A percentile compares a stretch with the other conserved stretches of the same genome.
Conservation (phyloP, 371 early-diverging fungal species). For the Batrachochytrium dendrobatidis region DNA sequence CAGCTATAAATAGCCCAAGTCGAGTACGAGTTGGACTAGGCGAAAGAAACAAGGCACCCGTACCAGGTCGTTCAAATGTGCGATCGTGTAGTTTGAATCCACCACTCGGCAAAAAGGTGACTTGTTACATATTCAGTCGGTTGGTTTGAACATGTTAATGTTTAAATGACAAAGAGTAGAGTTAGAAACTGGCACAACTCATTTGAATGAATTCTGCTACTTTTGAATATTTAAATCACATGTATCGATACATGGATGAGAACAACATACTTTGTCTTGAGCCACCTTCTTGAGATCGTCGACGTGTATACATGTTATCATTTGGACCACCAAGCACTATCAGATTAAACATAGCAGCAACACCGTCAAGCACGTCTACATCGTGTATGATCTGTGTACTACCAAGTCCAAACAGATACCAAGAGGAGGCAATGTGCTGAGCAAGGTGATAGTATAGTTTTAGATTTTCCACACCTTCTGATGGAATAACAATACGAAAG, state of each 20-base stretch:
- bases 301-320: constrained; percentile 34
- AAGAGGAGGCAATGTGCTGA: constrained; percentile 50
- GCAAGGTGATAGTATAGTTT: constrained; percentile 34
- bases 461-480: constrained; percentile 3
- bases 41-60: constrained; percentile 38
- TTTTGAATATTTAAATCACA: constrained; percentile 6
- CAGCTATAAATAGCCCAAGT: constrained; percentile 33
- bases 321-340: constrained; percentile 42
- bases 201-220: not conserved
- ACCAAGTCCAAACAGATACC: constrained; percentile 55
- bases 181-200: too few relatives aligned
- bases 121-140: too few relatives aligned
- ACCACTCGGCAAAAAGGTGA: constrained; percentile 28
- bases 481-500: constrained; percentile 43
- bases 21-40: constrained; percentile 37
- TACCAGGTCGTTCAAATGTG: constrained; percentile 38
- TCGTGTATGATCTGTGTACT: constrained; percentile 51
- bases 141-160: not conserved
- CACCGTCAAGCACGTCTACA: constrained; percentile 34
- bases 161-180: too few relatives aligned
- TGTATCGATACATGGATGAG: not conserved
- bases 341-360: constrained; percentile 35
- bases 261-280: constrained; percentile 16
- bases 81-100: constrained; percentile 34
- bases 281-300: constrained; percentile 20